phyloP scores from a whole-genome alignment of 2,329 filamentous ascomycete genomes.

The Fonsecaea multimorphosa region DNA sequence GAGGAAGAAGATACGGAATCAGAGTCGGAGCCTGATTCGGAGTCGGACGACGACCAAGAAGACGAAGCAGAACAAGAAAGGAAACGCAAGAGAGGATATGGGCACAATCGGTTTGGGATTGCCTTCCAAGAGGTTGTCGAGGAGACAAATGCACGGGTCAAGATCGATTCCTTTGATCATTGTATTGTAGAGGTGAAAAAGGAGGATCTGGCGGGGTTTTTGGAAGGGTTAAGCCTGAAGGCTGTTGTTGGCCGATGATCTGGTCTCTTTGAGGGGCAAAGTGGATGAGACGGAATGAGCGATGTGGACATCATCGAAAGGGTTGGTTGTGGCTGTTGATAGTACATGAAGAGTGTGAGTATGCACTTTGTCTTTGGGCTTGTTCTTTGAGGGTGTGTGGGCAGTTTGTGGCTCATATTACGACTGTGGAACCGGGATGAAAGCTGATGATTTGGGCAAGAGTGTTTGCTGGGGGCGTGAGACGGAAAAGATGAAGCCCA shows the following conservation, averaged over 20 bases:
- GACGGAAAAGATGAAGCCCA: background rate
- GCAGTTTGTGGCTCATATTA: conserved; percentile 1
- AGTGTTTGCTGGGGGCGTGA: background rate
- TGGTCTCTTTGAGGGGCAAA: background rate
- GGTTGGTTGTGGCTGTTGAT: background rate
- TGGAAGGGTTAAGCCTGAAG: conserved; percentile 92
- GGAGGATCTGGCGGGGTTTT: conserved; percentile 87
- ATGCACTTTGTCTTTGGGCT: background rate
- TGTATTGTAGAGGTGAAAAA: conserved; percentile 98
- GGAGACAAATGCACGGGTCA: conserved; percentile 85
- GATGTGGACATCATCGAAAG: background rate
- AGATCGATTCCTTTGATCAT: conserved; percentile 96
- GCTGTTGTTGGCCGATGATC: conserved; percentile 66
- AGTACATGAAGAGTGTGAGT: background rate
- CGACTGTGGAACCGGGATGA: background rate
- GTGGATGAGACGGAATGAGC: background rate
- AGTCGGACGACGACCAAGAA: conserved; percentile 48
- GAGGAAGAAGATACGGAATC: conserved; percentile 71
- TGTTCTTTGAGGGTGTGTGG: background rate
- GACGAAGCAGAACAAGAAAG: conserved; percentile 64
- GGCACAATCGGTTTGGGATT: conserved; percentile 87
- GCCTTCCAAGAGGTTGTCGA: conserved; percentile 94
- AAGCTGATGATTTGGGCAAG: background rate
- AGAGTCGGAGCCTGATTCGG: conserved; percentile 61
- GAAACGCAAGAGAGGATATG: conserved; percentile 67